phyloP scores from a whole-genome alignment of 805 yeast species.

The Saccharomycopsis schoenii region DNA sequence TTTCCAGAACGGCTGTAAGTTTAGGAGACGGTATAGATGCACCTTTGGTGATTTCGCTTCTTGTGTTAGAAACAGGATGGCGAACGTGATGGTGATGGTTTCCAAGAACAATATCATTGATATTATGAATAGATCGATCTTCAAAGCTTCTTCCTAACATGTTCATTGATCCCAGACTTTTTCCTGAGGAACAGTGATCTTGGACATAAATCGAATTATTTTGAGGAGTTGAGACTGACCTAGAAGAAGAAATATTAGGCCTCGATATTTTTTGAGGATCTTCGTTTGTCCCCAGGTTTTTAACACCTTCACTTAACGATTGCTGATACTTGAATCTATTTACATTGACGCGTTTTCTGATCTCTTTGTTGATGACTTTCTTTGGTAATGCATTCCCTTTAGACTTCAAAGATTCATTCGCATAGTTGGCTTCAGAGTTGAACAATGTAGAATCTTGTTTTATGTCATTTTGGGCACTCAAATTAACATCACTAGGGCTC shows the following conservation, averaged over 20 bases:
- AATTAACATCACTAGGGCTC: neutral
- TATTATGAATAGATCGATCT: constrained; percentile 7
- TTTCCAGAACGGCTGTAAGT: neutral
- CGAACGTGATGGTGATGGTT: neutral
- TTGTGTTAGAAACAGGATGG: constrained; percentile 9
- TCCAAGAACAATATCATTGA: constrained; percentile 6
- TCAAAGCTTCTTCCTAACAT: neutral
- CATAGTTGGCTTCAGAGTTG: neutral
- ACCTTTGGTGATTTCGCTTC: neutral
- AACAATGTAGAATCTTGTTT: neutral
- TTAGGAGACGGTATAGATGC: neutral
- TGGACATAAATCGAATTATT: neutral
- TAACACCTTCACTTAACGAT: neutral
- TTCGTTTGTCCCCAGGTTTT: neutral
- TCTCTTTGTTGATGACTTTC: constrained; percentile 14
- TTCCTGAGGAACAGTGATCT: neutral
- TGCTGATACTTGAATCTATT: constrained; percentile 11
- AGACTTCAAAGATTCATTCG: neutral
- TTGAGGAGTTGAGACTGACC: neutral
- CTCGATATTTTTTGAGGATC: neutral
- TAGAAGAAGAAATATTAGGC: neutral
- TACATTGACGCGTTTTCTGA: constrained; percentile 15
- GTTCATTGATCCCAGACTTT: neutral
- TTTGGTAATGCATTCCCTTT: constrained; percentile 1
- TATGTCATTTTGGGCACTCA: neutral